Base-by-base conservation (phyloP, 306 rosid species). In the Senna tora region DNA sequence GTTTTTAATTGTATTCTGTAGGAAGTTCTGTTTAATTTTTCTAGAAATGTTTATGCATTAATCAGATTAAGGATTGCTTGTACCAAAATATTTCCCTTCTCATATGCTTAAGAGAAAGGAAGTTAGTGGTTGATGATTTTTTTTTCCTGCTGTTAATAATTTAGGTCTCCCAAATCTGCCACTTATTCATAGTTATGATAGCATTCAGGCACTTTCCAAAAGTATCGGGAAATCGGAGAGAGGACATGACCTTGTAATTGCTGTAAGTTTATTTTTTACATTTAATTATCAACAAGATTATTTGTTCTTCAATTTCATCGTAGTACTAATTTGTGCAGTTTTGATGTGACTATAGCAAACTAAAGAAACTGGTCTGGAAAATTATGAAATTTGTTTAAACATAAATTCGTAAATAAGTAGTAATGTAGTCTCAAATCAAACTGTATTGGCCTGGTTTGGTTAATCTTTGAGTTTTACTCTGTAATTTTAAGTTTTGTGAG, bases 231-330 rank as follows among this genome's bases (percentile, higher is more conserved):
- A 89, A 86, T 85, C 93, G 13, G 97, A 86, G 70, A 83, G 97
- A 80, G 87, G 80, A 69, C 99, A 94, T 55, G 97, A 89, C 86
- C 92, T 94, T 72, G 99, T 91, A 66, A 88, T 89, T 83, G 97
- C 96, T 76, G 99, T 91, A 88, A 86, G 99, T 87, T 59, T 68
- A 16, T 77, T 65, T 59, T 72, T 68, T 65, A 55, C 36, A 21
- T 50, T 30, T 75, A 13, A 28, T 58, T 25, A 34, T 62, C 22
- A 30, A 14, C 61, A 25, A 47, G 54, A 50, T 25, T 25, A 47
- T 70, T 58, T 46, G 11, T 61, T 60, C 67, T 71, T 59, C 46
- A n/a, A 71, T 25, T 67, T 59, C 33, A 9, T 50, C 43, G 30
- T 19, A 4, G 0, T 36, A 36, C 39, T 7, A 20, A 54, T 28